Percentiles rank a stretch among this genome's conserved stretches.
phyloP scores from a whole-genome alignment of 768 basidiomycete species.

The Porpolomopsis calyptriformis region DNA sequence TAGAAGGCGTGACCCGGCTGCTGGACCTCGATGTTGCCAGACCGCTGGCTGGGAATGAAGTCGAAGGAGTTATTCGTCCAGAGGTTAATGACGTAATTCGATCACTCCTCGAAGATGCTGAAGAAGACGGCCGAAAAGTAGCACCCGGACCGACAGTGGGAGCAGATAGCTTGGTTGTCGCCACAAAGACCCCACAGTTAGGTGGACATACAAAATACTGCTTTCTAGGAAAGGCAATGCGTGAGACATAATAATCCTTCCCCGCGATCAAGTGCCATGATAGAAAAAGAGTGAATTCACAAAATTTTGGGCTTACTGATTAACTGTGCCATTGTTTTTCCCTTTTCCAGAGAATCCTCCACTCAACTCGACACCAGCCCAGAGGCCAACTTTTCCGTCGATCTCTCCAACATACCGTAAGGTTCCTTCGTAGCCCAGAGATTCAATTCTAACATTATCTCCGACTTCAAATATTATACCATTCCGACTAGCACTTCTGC shows the following conservation, averaged over 20 bases:
- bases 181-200: conserved; percentile 86
- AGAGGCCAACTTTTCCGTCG: conserved; percentile 79
- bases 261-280: neutral
- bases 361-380: conserved; percentile 88
- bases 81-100: conserved; percentile 49
- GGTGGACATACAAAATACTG: conserved; percentile 81
- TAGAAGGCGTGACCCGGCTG: conserved; percentile 21
- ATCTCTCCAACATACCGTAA: conserved; percentile 77
- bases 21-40: conserved; percentile 20
- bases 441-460: conserved; percentile 79
- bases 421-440: conserved; percentile 78
- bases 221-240: conserved; percentile 32
- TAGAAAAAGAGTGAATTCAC: too few relatives aligned
- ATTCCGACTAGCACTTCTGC: conserved; percentile 36
- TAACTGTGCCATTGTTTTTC: conserved; percentile 89
- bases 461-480: conserved; percentile 53
- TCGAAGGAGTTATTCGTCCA: conserved; percentile 43
- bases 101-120: conserved; percentile 59
- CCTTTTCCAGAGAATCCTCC: conserved; percentile 84
- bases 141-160: conserved; percentile 55
- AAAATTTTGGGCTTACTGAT: conserved; percentile 50
- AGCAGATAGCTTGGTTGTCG: conserved; percentile 66
- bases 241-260: neutral
- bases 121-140: conserved; percentile 59
- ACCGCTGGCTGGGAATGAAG: conserved; percentile 20